Conservation (phyloP, 768 basidiomycete species). For the Exidia glandulosa region DNA sequence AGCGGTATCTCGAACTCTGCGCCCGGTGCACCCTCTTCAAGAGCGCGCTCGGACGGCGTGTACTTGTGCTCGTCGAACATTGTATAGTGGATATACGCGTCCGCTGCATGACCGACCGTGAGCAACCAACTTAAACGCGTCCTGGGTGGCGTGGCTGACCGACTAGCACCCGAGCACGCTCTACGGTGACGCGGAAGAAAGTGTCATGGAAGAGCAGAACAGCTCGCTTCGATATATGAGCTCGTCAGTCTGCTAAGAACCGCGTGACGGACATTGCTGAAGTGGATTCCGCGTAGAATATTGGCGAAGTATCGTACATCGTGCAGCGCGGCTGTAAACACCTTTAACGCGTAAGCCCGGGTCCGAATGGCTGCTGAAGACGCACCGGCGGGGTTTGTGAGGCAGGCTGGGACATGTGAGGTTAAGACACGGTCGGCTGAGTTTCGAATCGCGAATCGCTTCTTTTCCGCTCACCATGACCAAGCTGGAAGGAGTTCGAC, state of each 20-base stretch:
- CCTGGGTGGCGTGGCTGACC: slow-evolving; percentile 35
- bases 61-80: slow-evolving; percentile 77
- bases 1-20: slow-evolving; percentile 75
- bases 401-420: too few species aligned
- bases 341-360: slow-evolving; percentile 19
- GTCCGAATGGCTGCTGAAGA: neutral
- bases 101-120: slow-evolving; percentile 36
- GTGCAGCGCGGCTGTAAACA: slow-evolving; percentile 61
- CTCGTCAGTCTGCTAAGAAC: neutral
- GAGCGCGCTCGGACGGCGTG: slow-evolving; percentile 24
- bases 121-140: neutral
- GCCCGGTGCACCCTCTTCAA: slow-evolving; percentile 18
- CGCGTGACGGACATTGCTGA: slow-evolving; percentile 46
- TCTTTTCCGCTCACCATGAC: too few species aligned
- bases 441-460: too few species aligned
- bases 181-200: slow-evolving; percentile 70
- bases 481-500: too few species aligned
- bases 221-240: slow-evolving; percentile 32
- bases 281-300: slow-evolving; percentile 72
- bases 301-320: slow-evolving; percentile 76
- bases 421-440: too few species aligned
- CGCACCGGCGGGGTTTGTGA: neutral
- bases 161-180: slow-evolving; percentile 72
- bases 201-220: slow-evolving; percentile 56
- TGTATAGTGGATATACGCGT: slow-evolving; percentile 67